Conservation (phyloP, 2,329 filamentous ascomycete genomes). For the Venturiaceae sp. region DNA sequence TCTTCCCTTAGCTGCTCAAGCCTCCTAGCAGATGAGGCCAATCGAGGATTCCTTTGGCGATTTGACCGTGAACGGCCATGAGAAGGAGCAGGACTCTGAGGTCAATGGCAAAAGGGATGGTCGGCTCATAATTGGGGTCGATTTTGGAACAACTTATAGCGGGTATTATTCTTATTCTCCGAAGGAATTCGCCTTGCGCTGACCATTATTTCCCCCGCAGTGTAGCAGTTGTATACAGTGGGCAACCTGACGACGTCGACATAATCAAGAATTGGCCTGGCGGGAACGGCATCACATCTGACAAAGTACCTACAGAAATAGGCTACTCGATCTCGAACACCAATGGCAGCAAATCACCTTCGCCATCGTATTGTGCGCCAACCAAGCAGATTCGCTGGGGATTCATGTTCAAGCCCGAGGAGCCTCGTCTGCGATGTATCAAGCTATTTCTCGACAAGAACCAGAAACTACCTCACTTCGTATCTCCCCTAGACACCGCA, state of each 20-base stretch:
- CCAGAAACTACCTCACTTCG: conserved; percentile 72
- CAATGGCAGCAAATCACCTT: conserved; percentile 3
- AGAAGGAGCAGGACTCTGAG: conserved; percentile 29
- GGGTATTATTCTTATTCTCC: conserved; percentile 44
- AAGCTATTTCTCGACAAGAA: conserved; percentile 76
- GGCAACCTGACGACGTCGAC: conserved; percentile 68
- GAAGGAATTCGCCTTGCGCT: background rate
- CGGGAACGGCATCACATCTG: conserved; percentile 76
- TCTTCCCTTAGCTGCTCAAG: background rate
- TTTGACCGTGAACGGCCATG: background rate
- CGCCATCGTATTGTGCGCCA: background rate
- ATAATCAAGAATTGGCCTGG: conserved; percentile 82
- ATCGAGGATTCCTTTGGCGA: background rate
- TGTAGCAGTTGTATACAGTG: conserved; percentile 64
- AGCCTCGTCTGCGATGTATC: conserved; percentile 67
- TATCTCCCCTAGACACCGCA: conserved; percentile 67
- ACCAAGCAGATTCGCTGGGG: conserved; percentile 56
- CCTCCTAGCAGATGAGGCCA: background rate
- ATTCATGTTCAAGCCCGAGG: conserved; percentile 72
- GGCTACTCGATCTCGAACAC: conserved; percentile 31
- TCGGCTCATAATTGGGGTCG: conserved; percentile 65
- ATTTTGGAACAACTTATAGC: conserved; percentile 79
- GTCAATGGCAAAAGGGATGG: conserved; percentile 42
- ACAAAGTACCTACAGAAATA: conserved; percentile 77
- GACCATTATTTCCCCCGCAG: conserved; percentile 24